Base-by-base conservation (phyloP, 148 eudicot genomes). In the Fagopyrum tataricum region DNA sequence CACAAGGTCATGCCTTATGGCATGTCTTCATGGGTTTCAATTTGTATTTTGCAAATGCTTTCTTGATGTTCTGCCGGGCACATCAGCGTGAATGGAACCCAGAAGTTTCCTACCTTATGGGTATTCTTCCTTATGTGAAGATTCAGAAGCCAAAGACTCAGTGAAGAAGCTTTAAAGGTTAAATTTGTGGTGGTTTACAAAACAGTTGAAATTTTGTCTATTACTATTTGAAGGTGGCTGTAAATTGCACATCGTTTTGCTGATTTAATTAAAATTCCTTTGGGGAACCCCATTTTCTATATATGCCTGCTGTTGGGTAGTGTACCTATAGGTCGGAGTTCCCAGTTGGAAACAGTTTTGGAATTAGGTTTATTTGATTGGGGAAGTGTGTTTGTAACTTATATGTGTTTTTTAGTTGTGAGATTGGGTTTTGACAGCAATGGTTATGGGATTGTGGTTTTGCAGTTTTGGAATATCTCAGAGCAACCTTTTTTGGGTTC, bases 21-120 rank as follows among this genome's bases (percentile, higher is more conserved):
- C 96, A 90, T 67, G 51, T 88, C 51, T 83, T 86, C 39, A 90
- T 88, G 90, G 92, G 92, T 17, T 90, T 88, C 69, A 88, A 82
- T 70, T 80, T 90, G 21, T 90, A 88, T 81, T 86, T 79, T 66
- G 96, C 89, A 40, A 90, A 90, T 78, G 76, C 85, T 13, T 90
- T 88, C 81, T 73, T 90, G 84, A 90, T 90, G 96, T 90, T 80
- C 74, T 88, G 96, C 73, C 96, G 92, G 6, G 92, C 96, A 51
- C 89, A 87, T 72, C 96, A 90, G 72, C 84, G 81, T 10, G 89
- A 66, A 44, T 88, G 92, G 96, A 39, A 72, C 37, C 96, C 92
- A 11, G 77, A 81, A 75, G 80, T 90, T 46, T 83, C 66, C 43
- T 76, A 80, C 79, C 78, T 90, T 51, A 17, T 86, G 74, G 90